Conservation (phyloP, 2,329 filamentous ascomycete species). For the Acephala macrosclerotiorum region DNA sequence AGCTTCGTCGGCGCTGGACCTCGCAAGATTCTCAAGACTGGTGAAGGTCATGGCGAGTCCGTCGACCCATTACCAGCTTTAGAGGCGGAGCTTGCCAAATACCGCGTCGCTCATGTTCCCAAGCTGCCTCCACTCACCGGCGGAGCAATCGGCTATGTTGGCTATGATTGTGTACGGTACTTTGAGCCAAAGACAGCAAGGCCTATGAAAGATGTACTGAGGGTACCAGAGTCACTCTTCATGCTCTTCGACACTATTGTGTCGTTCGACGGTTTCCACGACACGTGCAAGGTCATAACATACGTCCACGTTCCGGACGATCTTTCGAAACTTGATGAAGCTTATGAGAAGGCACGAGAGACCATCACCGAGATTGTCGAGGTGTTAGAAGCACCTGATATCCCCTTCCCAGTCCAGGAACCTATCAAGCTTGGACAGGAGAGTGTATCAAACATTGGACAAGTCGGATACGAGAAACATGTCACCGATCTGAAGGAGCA, state of each 20-base stretch:
- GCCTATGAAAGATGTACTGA: slow-evolving; percentile 84
- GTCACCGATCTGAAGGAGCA: slow-evolving; percentile 88
- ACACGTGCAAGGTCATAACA: slow-evolving; percentile 91
- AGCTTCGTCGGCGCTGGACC: slow-evolving; percentile 90
- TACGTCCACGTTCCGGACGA: slow-evolving; percentile 77
- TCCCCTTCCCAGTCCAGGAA: slow-evolving; percentile 78
- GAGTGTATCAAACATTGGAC: slow-evolving; percentile 92
- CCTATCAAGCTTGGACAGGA: slow-evolving; percentile 77
- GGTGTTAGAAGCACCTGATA: slow-evolving; percentile 76
- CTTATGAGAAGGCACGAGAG: slow-evolving; percentile 72
- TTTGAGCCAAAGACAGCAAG: slow-evolving; percentile 97
- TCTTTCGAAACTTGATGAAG: slow-evolving; percentile 64
- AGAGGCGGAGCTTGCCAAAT: slow-evolving; percentile 79
- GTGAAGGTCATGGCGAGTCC: slow-evolving; percentile 84
- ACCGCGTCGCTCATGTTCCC: slow-evolving; percentile 83
- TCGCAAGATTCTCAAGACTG: slow-evolving; percentile 84
- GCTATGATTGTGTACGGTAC: slow-evolving; percentile 96
- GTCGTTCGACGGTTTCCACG: slow-evolving; percentile 93
- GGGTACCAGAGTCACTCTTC: slow-evolving; percentile 92
- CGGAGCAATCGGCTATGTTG: slow-evolving; percentile 94
- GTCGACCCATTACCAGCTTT: slow-evolving; percentile 85
- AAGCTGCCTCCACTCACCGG: slow-evolving; percentile 88
- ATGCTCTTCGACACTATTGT: slow-evolving; percentile 97
- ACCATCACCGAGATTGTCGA: slow-evolving; percentile 73
- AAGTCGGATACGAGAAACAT: slow-evolving; percentile 87